Conservation (phyloP, 1,284 basidiomycete species). For the Neolentinus lepideus region DNA sequence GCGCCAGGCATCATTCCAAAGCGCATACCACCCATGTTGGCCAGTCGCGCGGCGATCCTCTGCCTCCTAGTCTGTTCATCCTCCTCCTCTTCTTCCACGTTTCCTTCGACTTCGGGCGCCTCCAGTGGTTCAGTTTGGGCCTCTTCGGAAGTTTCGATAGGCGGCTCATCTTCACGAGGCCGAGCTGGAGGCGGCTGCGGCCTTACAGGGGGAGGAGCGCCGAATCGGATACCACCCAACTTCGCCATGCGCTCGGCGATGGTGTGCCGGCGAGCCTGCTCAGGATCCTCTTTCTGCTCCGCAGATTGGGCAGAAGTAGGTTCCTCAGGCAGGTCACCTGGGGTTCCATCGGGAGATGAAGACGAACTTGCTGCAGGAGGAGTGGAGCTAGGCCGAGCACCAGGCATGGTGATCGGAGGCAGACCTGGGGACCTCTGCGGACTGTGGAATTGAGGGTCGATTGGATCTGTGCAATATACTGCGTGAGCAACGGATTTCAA, state of each 20-base stretch:
- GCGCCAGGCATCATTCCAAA: constrained; percentile 60
- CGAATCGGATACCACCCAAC: constrained; percentile 66
- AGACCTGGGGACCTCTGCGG: constrained; percentile 16
- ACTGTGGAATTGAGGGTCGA: constrained; percentile 54
- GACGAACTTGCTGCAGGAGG: constrained; percentile 5
- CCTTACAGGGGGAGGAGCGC: constrained; percentile 39
- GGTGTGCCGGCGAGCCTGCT: constrained; percentile 43
- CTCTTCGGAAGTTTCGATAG: constrained; percentile 17
- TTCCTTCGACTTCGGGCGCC: constrained; percentile 6
- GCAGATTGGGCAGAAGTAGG: constrained; percentile 11
- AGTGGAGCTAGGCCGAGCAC: background rate
- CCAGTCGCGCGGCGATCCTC: constrained; percentile 62
- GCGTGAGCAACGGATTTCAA: constrained; percentile 5
- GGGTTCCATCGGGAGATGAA: constrained; percentile 9
- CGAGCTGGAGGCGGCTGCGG: constrained; percentile 25
- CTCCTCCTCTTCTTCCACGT: constrained; percentile 43
- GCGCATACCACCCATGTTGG: constrained; percentile 69
- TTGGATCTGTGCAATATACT: constrained; percentile 41
- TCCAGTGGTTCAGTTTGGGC: constrained; percentile 5
- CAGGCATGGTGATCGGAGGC: background rate
- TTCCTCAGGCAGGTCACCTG: constrained; percentile 11
- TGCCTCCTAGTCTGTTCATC: constrained; percentile 62
- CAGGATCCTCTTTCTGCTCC: constrained; percentile 36
- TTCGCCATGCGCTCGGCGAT: constrained; percentile 78
- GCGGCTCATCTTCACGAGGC: constrained; percentile 27